phyloP scores from a whole-genome alignment of 75 land plant genomes.

The Selaginella tamariscina region DNA sequence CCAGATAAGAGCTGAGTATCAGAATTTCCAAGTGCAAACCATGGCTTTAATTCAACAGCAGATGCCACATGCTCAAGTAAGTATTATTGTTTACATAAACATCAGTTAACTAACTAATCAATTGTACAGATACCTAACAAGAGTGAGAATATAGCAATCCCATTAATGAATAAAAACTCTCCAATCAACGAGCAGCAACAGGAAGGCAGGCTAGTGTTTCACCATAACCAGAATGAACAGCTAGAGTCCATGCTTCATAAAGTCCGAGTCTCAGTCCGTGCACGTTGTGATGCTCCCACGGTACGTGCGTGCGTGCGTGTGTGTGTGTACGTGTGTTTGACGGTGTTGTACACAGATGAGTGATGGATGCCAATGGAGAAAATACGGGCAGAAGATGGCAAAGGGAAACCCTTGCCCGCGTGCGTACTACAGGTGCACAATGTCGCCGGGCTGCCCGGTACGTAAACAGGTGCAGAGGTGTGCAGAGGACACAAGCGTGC shows the following conservation, averaged over 20 bases:
- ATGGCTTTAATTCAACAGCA: not conserved
- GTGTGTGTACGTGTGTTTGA: conserved; percentile 58
- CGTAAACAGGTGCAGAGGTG: conserved; percentile 86
- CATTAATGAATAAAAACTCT: not conserved
- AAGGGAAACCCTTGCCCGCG: conserved; percentile 79
- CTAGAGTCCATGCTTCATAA: not conserved
- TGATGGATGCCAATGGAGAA: conserved; percentile 87
- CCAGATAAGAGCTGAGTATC: conserved; percentile 5
- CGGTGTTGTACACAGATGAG: conserved; percentile 56
- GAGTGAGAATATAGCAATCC: not conserved
- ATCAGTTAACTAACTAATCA: too few species aligned
- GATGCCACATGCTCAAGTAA: not conserved
- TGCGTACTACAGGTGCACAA: conserved; percentile 71
- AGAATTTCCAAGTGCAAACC: not conserved
- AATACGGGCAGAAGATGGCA: conserved; percentile 72
- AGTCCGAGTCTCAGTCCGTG: conserved; percentile 2
- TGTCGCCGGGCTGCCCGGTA: conserved; percentile 62
- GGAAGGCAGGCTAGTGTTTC: not conserved
- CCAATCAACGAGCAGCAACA: not conserved
- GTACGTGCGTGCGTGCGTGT: not conserved
- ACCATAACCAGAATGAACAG: not conserved
- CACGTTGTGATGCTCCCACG: not conserved
- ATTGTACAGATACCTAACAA: too few species aligned
- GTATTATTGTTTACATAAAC: not conserved
- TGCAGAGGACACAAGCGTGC: conserved; percentile 56